Base-by-base conservation (phyloP, 495 filamentous ascomycete species). In the Talaromyces wortmannii region DNA sequence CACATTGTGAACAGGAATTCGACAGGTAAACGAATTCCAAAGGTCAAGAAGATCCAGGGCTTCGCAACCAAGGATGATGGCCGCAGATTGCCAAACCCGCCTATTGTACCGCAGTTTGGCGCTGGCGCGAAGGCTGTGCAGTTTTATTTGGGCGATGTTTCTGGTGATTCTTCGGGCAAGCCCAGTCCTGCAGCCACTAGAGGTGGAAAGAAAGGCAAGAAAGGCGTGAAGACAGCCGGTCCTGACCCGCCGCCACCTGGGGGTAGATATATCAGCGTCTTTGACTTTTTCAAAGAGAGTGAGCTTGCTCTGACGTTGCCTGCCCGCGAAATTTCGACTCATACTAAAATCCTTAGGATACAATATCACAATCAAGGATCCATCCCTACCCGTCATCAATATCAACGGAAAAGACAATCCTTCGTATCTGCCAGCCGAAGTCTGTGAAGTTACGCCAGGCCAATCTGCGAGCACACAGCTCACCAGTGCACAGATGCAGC, bases 351-450 rank as follows among this genome's bases (percentile, higher is more conserved):
- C 60, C 29, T 53, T 45, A 79, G 75, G 72, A 18, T 79, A 82
- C 63, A 64, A 73, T 4, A 71, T 79, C 4, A 62, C 57, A 2
- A 44, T 76, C 3, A 4, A 56, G 30, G 52, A 71, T 16, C 69
- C 72, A 0, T 57, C 63, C 0, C 55, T 80, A 6, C 88, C 89
- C 0, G 76, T 92, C 4, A 68, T 96, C 55, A 91, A 95, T 61
- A 75, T 86, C 11, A 89, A 88, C 5, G 83, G 67, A 15, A 62
- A 51, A 1, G 65, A 72, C 0, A 78, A 75, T 18, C 85, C 89
- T 0, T 72, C 71, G 17, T 92, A 87, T 58, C 60, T 90, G 46
- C 83, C 89, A 0, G 76, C 82, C 1, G 88, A 95, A 58, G 67
- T 85, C 6, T 84, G 85, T 60, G 61, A 61, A 3, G 78, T 95